Percentiles rank a stretch among this genome's conserved stretches.
These are phyloP conservation scores for Wickerhamiella qilinensis DNA, from an alignment of 805 yeast species.

Conservation along the genomic window DNA sequence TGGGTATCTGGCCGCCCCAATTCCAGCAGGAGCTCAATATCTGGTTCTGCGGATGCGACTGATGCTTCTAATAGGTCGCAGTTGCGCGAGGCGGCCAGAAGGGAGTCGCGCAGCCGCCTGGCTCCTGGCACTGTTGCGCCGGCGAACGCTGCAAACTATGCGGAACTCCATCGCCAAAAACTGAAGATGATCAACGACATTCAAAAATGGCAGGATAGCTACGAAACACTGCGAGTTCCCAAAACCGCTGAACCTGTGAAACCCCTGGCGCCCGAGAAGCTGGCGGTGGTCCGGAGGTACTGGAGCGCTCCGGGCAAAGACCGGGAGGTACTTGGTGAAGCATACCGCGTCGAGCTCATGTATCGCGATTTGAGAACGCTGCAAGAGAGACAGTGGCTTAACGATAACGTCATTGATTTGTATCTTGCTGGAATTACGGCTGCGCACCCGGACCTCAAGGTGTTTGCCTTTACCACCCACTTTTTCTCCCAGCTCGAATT, in stretches of 20 bases:
- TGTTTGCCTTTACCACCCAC: slow-evolving; percentile 75
- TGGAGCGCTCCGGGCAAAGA: not conserved
- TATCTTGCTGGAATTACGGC: slow-evolving; percentile 43
- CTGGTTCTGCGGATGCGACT: too few relatives aligned
- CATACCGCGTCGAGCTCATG: slow-evolving; percentile 37
- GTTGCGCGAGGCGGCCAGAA: not conserved
- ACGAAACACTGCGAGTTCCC: not conserved
- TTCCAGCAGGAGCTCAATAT: too few relatives aligned
- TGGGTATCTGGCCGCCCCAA: too few relatives aligned
- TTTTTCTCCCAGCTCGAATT: slow-evolving; percentile 57
- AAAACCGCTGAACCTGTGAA: not conserved
- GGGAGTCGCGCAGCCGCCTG: not conserved
- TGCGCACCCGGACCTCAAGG: not conserved
- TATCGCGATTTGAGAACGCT: slow-evolving; percentile 59
- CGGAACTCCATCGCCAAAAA: slow-evolving; percentile 2
- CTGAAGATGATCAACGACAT: not conserved
- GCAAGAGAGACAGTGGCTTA: slow-evolving; percentile 62
- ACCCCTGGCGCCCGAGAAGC: not conserved
- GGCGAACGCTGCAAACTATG: not conserved
- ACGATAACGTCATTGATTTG: slow-evolving; percentile 79
- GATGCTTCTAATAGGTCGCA: not conserved
- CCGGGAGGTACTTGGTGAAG: slow-evolving; percentile 4
- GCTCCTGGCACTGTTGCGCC: not conserved
- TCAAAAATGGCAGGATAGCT: not conserved
- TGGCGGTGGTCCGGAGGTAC: not conserved